Percentiles rank a stretch among this genome's conserved stretches.
Evolutionary conservation across 257 asterid species (phyloP).

Genomic region (Solanum medicagineum): DNA sequence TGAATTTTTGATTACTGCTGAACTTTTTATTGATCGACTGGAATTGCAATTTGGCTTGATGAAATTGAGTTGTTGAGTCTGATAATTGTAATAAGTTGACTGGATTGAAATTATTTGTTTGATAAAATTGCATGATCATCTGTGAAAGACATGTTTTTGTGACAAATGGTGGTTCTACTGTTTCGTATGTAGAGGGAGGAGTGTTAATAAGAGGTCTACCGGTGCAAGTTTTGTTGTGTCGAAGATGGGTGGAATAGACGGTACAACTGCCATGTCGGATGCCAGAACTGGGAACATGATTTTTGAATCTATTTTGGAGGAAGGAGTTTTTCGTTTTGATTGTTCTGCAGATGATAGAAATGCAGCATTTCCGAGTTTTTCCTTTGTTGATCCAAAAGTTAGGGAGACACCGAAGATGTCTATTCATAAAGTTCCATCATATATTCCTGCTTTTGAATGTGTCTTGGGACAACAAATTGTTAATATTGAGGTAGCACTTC

Average conservation of each 20-base stretch:
- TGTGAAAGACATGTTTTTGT: background rate
- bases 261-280: conserved; percentile 13
- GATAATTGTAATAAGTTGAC: background rate
- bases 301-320: conserved; percentile 76
- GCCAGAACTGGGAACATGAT: conserved; percentile 53
- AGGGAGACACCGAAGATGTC: conserved; percentile 59
- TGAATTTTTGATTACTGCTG: background rate
- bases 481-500: conserved; percentile 41
- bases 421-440: conserved; percentile 31
- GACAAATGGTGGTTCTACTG: conserved; percentile 6
- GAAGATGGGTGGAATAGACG: conserved; percentile 49
- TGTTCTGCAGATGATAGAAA: conserved; percentile 66
- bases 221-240: conserved; percentile 19
- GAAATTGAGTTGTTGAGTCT: background rate
- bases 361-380: conserved; percentile 72
- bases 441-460: conserved; percentile 60
- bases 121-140: background rate
- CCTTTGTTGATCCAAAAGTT: conserved; percentile 43
- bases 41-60: no score
- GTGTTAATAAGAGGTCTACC: conserved; percentile 15
- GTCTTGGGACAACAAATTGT: conserved; percentile 57
- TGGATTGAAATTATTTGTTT: background rate
- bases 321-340: conserved; percentile 87
- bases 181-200: conserved; percentile 19
- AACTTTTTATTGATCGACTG: background rate